phyloP scores from a whole-genome alignment of 139 green algal genomes.

The Klebsormidium nitens region DNA sequence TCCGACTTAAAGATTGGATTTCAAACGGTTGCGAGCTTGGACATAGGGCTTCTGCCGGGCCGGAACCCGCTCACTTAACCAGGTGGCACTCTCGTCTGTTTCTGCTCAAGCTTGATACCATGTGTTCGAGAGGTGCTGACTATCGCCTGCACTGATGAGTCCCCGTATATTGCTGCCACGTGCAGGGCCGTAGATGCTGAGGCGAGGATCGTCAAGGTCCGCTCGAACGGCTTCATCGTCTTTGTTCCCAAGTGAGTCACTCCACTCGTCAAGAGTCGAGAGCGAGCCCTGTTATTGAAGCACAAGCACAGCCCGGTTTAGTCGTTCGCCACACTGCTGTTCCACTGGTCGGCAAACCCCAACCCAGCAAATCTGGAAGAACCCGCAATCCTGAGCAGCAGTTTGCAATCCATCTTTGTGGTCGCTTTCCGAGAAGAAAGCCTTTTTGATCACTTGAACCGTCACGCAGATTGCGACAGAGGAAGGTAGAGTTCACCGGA shows the following conservation, averaged over 20 bases:
- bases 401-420: background rate
- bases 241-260: conserved; percentile 86
- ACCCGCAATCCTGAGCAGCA: background rate
- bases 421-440: background rate
- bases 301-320: no score
- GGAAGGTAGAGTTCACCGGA: background rate
- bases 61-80: background rate
- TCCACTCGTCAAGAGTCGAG: no score
- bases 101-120: background rate
- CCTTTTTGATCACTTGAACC: background rate
- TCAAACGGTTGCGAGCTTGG: conserved; percentile 10
- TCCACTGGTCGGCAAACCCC: no score
- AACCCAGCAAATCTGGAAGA: no score
- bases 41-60: background rate
- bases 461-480: background rate
- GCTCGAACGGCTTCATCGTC: conserved; percentile 80
- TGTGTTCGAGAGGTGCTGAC: background rate
- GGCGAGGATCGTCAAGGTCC: conserved; percentile 69
- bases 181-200: conserved; percentile 57
- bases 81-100: background rate
- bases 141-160: background rate
- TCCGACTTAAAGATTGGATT: background rate
- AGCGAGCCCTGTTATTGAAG: no score
- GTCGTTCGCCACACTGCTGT: no score
- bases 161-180: background rate